Evolutionary conservation across 306 rosid genomes (phyloP).

Genomic region (Potentilla sterilis): DNA sequence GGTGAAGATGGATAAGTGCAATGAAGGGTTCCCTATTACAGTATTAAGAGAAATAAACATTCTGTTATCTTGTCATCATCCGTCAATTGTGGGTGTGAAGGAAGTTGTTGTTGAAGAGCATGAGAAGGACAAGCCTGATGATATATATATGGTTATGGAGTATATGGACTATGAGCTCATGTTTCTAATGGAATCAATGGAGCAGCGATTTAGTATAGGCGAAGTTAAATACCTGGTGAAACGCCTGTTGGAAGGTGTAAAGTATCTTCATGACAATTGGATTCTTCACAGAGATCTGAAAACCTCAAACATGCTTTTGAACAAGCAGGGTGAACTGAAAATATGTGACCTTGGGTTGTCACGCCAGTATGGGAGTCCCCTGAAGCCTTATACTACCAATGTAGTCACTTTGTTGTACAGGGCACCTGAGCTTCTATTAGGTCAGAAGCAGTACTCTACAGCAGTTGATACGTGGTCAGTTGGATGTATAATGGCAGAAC

Average conservation of each 20-base stretch:
- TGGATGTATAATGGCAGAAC: conserved; percentile 93
- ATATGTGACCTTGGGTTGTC: conserved; percentile 93
- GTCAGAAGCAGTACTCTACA: conserved; percentile 71
- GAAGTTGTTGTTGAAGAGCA: conserved; percentile 54
- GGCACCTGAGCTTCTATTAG: conserved; percentile 84
- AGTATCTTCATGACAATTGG: conserved; percentile 93
- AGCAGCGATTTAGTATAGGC: conserved; percentile 63
- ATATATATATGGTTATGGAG: conserved; percentile 91
- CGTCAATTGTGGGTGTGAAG: conserved; percentile 76
- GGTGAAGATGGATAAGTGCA: conserved; percentile 75
- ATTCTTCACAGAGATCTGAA: conserved; percentile 88
- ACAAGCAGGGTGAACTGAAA: conserved; percentile 69
- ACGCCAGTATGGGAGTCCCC: conserved; percentile 80
- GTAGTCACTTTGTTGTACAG: conserved; percentile 96
- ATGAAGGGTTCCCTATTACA: conserved; percentile 78
- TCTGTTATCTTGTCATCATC: conserved; percentile 73
- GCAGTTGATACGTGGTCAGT: conserved; percentile 95
- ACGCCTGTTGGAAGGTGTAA: conserved; percentile 79
- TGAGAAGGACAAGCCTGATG: conserved; percentile 38
- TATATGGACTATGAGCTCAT: conserved; percentile 79
- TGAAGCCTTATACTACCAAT: conserved; percentile 72
- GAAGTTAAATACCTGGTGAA: conserved; percentile 71
- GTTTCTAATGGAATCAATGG: conserved; percentile 57
- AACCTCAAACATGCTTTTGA: conserved; percentile 78
- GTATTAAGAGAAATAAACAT: conserved; percentile 90